Conservation (phyloP, 2,329 filamentous ascomycete species). For the Aureobasidium sp. region DNA sequence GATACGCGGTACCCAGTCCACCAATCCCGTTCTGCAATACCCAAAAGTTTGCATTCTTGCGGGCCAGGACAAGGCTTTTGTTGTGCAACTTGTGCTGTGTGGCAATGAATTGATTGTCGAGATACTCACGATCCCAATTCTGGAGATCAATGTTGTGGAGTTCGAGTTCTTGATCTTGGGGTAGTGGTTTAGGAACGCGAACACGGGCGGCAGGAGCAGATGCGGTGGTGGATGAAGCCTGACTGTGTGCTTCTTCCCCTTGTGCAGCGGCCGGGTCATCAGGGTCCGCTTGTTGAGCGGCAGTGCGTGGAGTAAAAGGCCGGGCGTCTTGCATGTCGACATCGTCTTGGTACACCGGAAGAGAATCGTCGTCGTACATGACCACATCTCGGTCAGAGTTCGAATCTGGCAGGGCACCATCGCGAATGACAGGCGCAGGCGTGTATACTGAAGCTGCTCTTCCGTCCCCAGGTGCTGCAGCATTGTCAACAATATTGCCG, state of each 20-base stretch:
- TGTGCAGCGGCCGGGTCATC: slow-evolving; percentile 12
- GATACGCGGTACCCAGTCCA: slow-evolving; percentile 39
- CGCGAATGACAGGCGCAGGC: neutral
- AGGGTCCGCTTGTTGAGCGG: neutral
- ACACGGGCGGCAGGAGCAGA: slow-evolving; percentile 33
- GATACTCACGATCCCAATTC: slow-evolving; percentile 39
- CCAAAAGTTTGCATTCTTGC: slow-evolving; percentile 55
- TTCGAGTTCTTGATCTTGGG: slow-evolving; percentile 40
- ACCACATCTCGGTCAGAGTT: slow-evolving; percentile 9
- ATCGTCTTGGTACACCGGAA: neutral
- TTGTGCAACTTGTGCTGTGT: slow-evolving; percentile 18
- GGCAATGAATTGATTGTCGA: neutral
- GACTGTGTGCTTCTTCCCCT: slow-evolving; percentile 13
- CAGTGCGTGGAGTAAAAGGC: neutral
- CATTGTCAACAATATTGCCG: slow-evolving; percentile 45
- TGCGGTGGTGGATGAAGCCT: slow-evolving; percentile 29
- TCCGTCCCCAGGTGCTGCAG: neutral
- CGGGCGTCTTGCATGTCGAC: neutral
- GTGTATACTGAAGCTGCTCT: neutral
- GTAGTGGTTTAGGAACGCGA: slow-evolving; percentile 32
- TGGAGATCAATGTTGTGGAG: slow-evolving; percentile 48
- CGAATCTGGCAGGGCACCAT: neutral
- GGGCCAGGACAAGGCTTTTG: slow-evolving; percentile 40
- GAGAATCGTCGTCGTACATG: neutral
- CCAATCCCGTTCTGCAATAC: slow-evolving; percentile 49